Evolutionary conservation across 2,329 filamentous ascomycete genomes (phyloP).

Genomic region (Calonectria ilicicola): DNA sequence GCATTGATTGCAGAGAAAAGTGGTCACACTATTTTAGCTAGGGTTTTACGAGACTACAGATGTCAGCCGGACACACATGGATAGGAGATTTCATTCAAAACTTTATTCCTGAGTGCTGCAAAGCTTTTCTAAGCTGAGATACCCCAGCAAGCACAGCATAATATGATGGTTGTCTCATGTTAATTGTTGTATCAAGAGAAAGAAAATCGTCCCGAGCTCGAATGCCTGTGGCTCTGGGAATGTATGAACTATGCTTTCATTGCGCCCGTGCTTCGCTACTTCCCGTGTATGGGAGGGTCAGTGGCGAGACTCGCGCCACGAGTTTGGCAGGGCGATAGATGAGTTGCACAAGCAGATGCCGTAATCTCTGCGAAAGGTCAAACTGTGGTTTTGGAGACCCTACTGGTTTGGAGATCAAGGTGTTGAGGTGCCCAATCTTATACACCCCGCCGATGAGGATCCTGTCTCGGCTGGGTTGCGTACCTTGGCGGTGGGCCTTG

Average conservation of each 20-base stretch:
- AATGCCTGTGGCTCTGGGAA: background rate
- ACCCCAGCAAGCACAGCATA: too few relatives aligned
- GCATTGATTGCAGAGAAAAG: background rate
- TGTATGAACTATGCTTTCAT: background rate
- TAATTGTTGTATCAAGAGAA: too few relatives aligned
- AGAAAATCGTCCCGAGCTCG: too few relatives aligned
- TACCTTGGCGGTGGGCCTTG: background rate
- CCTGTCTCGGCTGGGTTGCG: constrained; percentile 5
- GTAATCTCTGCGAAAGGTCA: background rate
- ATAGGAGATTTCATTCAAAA: background rate
- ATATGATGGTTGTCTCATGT: too few relatives aligned
- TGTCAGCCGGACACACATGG: background rate
- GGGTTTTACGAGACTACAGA: background rate
- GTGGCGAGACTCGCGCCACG: constrained; percentile 20
- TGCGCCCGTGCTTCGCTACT: constrained; percentile 4
- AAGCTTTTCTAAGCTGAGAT: too few relatives aligned
- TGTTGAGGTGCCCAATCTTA: background rate
- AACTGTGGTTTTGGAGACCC: background rate
- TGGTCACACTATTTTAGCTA: background rate
- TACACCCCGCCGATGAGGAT: constrained; percentile 6
- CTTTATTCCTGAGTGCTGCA: too few relatives aligned
- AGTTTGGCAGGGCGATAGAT: constrained; percentile 3
- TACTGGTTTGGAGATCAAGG: background rate
- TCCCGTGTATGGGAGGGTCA: constrained; percentile 12
- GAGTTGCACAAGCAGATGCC: constrained; percentile 5